A percentile compares a stretch with the other conserved stretches of the same genome.
phyloP scores from a whole-genome alignment of 176 grass and related monocot genomes.

The Tillandsia leiboldiana region DNA sequence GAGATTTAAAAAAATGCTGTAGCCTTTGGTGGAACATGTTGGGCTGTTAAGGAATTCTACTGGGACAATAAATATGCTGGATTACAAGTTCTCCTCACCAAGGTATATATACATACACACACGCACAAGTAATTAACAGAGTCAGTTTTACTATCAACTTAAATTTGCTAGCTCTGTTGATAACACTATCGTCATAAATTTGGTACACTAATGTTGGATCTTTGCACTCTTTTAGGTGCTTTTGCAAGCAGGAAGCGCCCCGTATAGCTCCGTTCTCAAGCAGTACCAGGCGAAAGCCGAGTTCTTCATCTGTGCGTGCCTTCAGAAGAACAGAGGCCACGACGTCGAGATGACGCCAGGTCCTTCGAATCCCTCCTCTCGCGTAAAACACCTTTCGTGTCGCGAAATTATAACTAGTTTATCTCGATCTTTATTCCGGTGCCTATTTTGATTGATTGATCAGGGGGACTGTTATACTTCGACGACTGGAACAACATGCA shows the following conservation, averaged over 20 bases:
- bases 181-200: neutral
- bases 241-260: slow-evolving; percentile 18
- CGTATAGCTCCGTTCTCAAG: slow-evolving; percentile 30
- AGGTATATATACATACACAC: neutral
- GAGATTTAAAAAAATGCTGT: no score
- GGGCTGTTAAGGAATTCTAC: neutral
- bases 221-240: slow-evolving; percentile 25
- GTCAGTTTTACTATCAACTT: neutral
- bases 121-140: neutral
- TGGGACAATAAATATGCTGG: neutral
- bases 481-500: slow-evolving; percentile 89
- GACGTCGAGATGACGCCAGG: slow-evolving; percentile 49
- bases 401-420: no score
- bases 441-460: no score
- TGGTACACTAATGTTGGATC: neutral
- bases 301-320: slow-evolving; percentile 58
- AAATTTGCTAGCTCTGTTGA: neutral
- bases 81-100: neutral
- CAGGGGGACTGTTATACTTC: slow-evolving; percentile 43
- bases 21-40: neutral
- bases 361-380: no score
- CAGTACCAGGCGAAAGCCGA: slow-evolving; percentile 61
- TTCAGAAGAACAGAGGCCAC: slow-evolving; percentile 29
- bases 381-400: no score
- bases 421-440: no score